Evolutionary conservation across 306 rosid species (phyloP).

Genomic region (Begonia peltatifolia): DNA sequence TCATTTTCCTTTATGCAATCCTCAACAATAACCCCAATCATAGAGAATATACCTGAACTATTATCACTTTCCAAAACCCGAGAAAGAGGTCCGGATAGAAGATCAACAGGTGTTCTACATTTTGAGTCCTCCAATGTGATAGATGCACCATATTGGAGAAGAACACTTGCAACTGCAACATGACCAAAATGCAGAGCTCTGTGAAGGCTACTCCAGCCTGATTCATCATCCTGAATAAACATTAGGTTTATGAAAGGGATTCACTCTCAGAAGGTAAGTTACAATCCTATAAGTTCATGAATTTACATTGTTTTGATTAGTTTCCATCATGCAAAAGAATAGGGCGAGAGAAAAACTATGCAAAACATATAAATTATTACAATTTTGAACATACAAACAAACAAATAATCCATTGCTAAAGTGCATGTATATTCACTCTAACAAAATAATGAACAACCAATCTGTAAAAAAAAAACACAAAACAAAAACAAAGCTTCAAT

Average conservation of each 20-base stretch:
- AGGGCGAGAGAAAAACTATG: too few species aligned
- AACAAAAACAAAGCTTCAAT: too few species aligned
- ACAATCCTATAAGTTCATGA: too few species aligned
- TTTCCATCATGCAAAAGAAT: too few species aligned
- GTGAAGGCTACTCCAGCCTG: slow-evolving; percentile 98
- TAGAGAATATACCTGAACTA: slow-evolving; percentile 39
- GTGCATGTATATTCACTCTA: too few species aligned
- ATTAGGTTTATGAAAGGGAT: background rate
- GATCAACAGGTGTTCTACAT: slow-evolving; percentile 75
- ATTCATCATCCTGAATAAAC: slow-evolving; percentile 76
- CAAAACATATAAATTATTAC: too few species aligned
- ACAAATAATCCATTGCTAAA: too few species aligned
- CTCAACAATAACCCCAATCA: slow-evolving; percentile 6
- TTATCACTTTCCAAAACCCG: slow-evolving; percentile 40
- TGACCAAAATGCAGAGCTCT: slow-evolving; percentile 96
- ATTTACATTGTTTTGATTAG: too few species aligned
- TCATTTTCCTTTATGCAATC: background rate
- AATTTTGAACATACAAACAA: too few species aligned
- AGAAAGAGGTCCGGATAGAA: slow-evolving; percentile 66
- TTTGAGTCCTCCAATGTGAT: slow-evolving; percentile 66
- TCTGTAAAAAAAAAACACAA: too few species aligned
- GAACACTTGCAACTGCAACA: slow-evolving; percentile 74
- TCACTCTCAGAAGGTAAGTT: too few species aligned
- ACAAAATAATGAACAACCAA: too few species aligned
- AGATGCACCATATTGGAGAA: slow-evolving; percentile 80